Percentiles rank a stretch among this genome's conserved stretches.
These are phyloP conservation scores for Hypomyces perniciosus DNA, from an alignment of 2,329 filamentous ascomycete genomes.

Conservation along the genomic window DNA sequence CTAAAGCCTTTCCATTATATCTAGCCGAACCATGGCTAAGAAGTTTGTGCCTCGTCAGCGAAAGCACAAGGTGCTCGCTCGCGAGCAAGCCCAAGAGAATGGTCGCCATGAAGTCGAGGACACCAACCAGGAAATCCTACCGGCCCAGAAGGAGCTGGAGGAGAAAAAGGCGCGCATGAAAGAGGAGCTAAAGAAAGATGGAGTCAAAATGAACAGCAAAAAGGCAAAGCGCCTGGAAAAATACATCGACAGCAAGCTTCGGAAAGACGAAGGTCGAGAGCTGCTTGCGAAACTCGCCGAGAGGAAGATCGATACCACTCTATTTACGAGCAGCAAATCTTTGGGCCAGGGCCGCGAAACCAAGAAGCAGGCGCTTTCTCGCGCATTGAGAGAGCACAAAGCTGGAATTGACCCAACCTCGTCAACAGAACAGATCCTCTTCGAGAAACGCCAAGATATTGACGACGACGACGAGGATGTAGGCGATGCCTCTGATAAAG, in stretches of 20 bases:
- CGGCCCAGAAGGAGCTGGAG: slow-evolving; percentile 42
- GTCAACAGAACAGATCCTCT: slow-evolving; percentile 49
- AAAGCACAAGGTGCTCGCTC: slow-evolving; percentile 64
- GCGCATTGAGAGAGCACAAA: slow-evolving; percentile 57
- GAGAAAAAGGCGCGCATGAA: slow-evolving; percentile 51
- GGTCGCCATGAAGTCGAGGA: slow-evolving; percentile 34
- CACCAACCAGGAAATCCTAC: slow-evolving; percentile 31
- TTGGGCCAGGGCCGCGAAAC: slow-evolving; percentile 68
- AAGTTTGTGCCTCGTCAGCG: slow-evolving; percentile 56
- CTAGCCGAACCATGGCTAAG: slow-evolving; percentile 38
- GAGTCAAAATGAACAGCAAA: slow-evolving; percentile 54
- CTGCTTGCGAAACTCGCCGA: slow-evolving; percentile 77
- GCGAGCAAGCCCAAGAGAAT: slow-evolving; percentile 46
- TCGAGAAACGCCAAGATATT: slow-evolving; percentile 33
- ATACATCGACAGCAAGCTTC: slow-evolving; percentile 81
- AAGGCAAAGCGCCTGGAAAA: slow-evolving; percentile 63
- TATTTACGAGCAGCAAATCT: slow-evolving; percentile 71
- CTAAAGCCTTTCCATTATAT: slow-evolving; percentile 1
- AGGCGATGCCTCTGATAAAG: slow-evolving; percentile 16
- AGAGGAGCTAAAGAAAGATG: slow-evolving; percentile 46
- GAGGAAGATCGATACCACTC: slow-evolving; percentile 72
- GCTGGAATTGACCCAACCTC: slow-evolving; percentile 55
- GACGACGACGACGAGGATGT: slow-evolving; percentile 25
- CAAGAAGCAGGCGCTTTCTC: slow-evolving; percentile 61
- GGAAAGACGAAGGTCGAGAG: slow-evolving; percentile 84